Evolutionary conservation across 2,329 filamentous ascomycete species (phyloP).

Genomic region (Colletotrichum spinosum): DNA sequence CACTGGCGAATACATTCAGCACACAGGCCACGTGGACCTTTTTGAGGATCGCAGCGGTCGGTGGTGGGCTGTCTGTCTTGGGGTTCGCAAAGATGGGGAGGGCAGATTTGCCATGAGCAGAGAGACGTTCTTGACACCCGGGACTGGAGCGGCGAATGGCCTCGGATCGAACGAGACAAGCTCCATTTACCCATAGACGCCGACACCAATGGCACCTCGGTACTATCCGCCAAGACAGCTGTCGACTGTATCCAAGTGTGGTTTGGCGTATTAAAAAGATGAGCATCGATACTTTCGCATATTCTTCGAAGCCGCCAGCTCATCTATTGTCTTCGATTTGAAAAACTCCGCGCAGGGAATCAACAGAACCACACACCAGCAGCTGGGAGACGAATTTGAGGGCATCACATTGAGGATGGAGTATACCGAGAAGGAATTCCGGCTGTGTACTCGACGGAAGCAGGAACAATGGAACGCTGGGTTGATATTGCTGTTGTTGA

Average conservation of each 20-base stretch:
- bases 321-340: no score
- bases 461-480: not conserved
- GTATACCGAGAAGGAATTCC: not conserved
- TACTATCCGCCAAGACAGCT: not conserved
- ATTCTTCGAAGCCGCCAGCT: no score
- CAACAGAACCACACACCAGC: not conserved
- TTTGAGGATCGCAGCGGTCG: slow-evolving; percentile 33
- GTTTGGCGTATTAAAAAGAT: no score
- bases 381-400: not conserved
- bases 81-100: not conserved
- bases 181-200: not conserved
- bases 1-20: slow-evolving; percentile 35
- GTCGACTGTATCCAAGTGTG: not conserved
- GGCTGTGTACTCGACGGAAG: not conserved
- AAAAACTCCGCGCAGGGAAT: not conserved
- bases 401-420: not conserved
- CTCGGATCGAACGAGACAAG: not conserved
- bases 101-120: not conserved
- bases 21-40: slow-evolving; percentile 35
- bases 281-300: no score
- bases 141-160: not conserved
- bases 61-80: slow-evolving; percentile 36
- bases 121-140: not conserved
- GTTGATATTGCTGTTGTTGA: not conserved
- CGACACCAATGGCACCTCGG: not conserved